These are phyloP conservation scores for Pseudocercospora fuligena DNA, from an alignment of 2,329 filamentous ascomycete species.

Conservation along the genomic window DNA sequence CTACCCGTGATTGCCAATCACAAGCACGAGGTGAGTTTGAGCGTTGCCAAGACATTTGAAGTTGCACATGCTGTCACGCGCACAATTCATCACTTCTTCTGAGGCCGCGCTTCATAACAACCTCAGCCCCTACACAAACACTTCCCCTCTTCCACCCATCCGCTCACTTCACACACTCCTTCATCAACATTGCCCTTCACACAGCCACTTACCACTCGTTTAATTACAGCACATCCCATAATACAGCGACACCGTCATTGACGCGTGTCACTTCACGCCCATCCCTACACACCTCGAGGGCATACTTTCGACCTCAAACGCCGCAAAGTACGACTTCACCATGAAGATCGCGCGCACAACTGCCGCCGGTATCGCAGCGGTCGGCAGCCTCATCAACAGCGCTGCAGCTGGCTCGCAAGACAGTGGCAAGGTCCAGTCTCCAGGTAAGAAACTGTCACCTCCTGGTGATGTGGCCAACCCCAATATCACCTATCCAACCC, in stretches of 20 bases:
- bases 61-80: conserved; percentile 9
- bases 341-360: conserved; percentile 7
- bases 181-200: background rate
- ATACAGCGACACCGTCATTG: background rate
- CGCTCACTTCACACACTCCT: background rate
- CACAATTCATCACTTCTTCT: conserved; percentile 1
- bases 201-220: conserved; percentile 3
- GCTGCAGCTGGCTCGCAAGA: background rate
- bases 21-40: conserved; percentile 9
- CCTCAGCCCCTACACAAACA: background rate
- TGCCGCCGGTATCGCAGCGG: background rate
- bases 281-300: background rate
- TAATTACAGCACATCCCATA: background rate
- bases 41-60: conserved; percentile 7
- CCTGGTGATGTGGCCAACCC: background rate
- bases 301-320: background rate
- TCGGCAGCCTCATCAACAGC: background rate
- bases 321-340: background rate
- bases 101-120: background rate
- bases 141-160: background rate
- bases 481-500: background rate
- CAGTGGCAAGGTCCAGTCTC: background rate
- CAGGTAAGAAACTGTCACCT: background rate
- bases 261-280: background rate
- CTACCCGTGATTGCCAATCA: background rate